Percentiles rank a stretch among this genome's conserved stretches.
Evolutionary conservation across 106 monocot genomes (phyloP).

Genomic region (Triglochin maritima): DNA sequence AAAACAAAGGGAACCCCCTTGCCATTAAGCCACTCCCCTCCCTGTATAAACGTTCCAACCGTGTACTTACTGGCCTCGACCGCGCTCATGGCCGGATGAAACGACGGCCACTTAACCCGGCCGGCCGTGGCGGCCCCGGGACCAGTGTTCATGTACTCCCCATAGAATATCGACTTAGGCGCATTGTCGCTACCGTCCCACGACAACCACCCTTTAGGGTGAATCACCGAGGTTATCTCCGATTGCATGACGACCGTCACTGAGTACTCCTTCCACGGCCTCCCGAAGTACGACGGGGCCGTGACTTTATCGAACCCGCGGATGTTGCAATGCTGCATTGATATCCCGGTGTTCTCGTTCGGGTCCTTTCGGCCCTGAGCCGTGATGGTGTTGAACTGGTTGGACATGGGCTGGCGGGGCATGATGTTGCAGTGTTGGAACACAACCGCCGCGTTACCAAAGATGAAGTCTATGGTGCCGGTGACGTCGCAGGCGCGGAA

Average conservation of each 20-base stretch:
- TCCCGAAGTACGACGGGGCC: conserved; percentile 18
- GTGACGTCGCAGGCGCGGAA: conserved; percentile 29
- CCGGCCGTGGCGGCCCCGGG: conserved; percentile 3
- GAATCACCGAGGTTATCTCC: conserved; percentile 13
- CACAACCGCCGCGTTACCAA: conserved; percentile 31
- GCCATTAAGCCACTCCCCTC: conserved; percentile 10
- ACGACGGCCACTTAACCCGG: conserved; percentile 26
- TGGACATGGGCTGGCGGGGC: conserved; percentile 16
- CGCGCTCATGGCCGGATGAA: not conserved
- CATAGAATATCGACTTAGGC: conserved; percentile 23
- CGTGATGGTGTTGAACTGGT: conserved; percentile 27
- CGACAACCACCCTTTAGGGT: conserved; percentile 21
- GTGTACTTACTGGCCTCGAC: conserved; percentile 10
- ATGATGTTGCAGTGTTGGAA: conserved; percentile 32
- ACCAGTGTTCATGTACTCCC: conserved; percentile 35
- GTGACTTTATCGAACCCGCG: conserved; percentile 6
- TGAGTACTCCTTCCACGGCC: conserved; percentile 36
- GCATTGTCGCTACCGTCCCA: conserved; percentile 4
- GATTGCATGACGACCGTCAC: conserved; percentile 28
- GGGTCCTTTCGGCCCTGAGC: conserved; percentile 30
- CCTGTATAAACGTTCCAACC: conserved; percentile 16
- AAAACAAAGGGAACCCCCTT: conserved; percentile 10
- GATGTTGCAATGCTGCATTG: conserved; percentile 24
- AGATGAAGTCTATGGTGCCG: conserved; percentile 40
- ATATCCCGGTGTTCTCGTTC: conserved; percentile 29